Evolutionary conservation across 805 yeast genomes (phyloP).

Genomic region (Isabelozyma rhagii): DNA sequence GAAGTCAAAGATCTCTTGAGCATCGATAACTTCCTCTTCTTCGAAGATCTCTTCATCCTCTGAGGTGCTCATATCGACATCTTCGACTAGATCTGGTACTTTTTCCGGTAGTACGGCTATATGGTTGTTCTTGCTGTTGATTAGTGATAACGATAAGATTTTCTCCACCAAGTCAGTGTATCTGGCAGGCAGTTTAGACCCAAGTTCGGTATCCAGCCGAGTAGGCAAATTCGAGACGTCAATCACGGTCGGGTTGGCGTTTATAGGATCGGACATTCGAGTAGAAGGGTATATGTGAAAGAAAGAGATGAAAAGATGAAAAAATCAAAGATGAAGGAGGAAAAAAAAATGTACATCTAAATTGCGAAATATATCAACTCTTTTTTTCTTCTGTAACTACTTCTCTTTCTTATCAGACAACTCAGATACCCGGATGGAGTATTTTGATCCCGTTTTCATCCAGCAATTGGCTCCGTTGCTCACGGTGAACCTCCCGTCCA

Average conservation of each 20-base stretch:
- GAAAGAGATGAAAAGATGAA: not conserved
- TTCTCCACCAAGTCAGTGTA: conserved; percentile 18
- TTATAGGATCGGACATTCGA: conserved; percentile 74
- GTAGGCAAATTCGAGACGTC: conserved; percentile 78
- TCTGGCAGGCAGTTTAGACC: conserved; percentile 7
- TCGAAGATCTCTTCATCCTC: conserved; percentile 28
- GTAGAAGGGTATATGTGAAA: not conserved
- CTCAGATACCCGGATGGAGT: conserved; percentile 23
- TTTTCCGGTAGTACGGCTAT: conserved; percentile 1
- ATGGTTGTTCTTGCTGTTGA: not conserved
- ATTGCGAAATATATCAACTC: not conserved
- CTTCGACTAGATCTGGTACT: conserved; percentile 25
- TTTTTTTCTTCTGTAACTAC: not conserved
- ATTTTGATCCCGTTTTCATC: conserved; percentile 21
- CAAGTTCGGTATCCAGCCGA: conserved; percentile 32
- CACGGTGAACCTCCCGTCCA: conserved; percentile 6
- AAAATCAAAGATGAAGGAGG: not conserved
- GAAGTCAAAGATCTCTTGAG: conserved; percentile 86
- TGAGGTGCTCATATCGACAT: conserved; percentile 11
- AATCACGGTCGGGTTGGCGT: conserved; percentile 85
- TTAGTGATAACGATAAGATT: conserved; percentile 32
- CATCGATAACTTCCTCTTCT: conserved; percentile 65
- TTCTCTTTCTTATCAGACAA: not conserved
- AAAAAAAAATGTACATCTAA: not conserved
- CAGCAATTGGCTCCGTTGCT: conserved; percentile 37